phyloP scores from a whole-genome alignment of 1,139 yeast genomes.

The Sugiyamaella pinicola region DNA sequence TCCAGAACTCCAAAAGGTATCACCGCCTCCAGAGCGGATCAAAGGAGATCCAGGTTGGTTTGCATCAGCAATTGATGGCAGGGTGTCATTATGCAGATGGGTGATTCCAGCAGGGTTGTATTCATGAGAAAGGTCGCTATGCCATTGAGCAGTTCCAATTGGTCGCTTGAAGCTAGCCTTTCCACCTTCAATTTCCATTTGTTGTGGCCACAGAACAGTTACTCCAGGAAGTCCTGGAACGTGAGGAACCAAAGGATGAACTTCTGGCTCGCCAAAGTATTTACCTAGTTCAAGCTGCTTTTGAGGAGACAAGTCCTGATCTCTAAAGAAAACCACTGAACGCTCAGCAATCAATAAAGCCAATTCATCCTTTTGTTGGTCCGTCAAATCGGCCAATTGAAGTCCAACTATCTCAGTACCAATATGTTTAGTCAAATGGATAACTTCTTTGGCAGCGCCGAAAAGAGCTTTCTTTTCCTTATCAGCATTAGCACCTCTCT shows the following conservation, averaged over 20 bases:
- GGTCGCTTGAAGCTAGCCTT: constrained; percentile 14
- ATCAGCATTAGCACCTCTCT: constrained; percentile 56
- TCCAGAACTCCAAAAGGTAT: constrained; percentile 66
- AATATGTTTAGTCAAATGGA: constrained; percentile 58
- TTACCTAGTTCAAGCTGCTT: constrained; percentile 62
- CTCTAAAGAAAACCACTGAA: constrained; percentile 68
- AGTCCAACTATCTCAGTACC: constrained; percentile 65
- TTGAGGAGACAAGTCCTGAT: constrained; percentile 52
- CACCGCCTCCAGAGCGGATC: constrained; percentile 46
- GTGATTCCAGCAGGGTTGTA: constrained; percentile 70
- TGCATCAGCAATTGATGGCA: constrained; percentile 43
- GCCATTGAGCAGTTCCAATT: constrained; percentile 49
- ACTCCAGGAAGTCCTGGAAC: constrained; percentile 51
- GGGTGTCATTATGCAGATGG: constrained; percentile 59
- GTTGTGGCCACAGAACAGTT: constrained; percentile 55
- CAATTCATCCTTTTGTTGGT: constrained; percentile 61
- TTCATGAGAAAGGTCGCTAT: constrained; percentile 71
- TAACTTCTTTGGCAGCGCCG: constrained; percentile 46
- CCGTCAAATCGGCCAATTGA: constrained; percentile 56
- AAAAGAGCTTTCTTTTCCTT: constrained; percentile 54
- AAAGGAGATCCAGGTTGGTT: background rate
- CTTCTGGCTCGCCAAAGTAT: constrained; percentile 70
- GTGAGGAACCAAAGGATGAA: constrained; percentile 76
- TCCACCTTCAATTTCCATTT: constrained; percentile 40
- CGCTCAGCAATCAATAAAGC: constrained; percentile 66